A percentile compares a stretch with the other conserved stretches of the same genome.
phyloP scores from a whole-genome alignment of 495 filamentous ascomycete species.

The Penicillium bovifimosum region DNA sequence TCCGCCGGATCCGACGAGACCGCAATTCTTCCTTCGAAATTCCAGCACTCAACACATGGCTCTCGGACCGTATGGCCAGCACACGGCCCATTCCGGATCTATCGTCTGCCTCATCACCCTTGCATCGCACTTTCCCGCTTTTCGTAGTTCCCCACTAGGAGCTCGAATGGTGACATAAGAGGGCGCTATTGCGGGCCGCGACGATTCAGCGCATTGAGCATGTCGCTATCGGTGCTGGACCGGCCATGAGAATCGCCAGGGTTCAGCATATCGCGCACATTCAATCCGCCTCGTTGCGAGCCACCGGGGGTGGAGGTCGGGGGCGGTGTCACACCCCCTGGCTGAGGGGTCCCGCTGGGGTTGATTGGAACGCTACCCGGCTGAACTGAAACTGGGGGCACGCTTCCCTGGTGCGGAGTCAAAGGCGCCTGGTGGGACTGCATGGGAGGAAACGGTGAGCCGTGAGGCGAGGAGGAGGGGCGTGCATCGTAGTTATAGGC shows the following conservation, averaged over 20 bases:
- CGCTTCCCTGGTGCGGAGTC: conserved; percentile 3
- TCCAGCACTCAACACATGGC: conserved; percentile 19
- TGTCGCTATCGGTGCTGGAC: conserved; percentile 50
- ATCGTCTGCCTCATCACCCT: conserved; percentile 8
- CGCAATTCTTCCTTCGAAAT: conserved; percentile 6
- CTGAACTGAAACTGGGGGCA: conserved; percentile 1
- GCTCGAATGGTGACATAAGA: neutral
- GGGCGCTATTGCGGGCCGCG: conserved; percentile 30
- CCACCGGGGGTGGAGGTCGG: conserved; percentile 36
- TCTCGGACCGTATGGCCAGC: conserved; percentile 27
- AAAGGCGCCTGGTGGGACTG: conserved; percentile 21
- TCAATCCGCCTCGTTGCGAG: conserved; percentile 42
- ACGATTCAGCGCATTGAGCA: conserved; percentile 52
- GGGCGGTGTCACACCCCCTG: conserved; percentile 34
- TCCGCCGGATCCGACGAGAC: conserved; percentile 12
- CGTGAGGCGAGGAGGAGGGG: conserved; percentile 47
- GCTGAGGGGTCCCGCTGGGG: conserved; percentile 2
- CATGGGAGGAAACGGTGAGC: conserved; percentile 45
- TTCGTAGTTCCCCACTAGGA: conserved; percentile 2
- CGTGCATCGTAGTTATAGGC: conserved; percentile 44
- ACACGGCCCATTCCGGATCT: conserved; percentile 20
- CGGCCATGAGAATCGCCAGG: conserved; percentile 42
- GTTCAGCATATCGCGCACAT: conserved; percentile 51
- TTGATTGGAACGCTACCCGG: neutral
- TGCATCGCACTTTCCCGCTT: conserved; percentile 3